Percentiles rank a stretch among this genome's conserved stretches.
phyloP scores from a whole-genome alignment of 768 basidiomycete species.

The Phanerochaete sordida region DNA sequence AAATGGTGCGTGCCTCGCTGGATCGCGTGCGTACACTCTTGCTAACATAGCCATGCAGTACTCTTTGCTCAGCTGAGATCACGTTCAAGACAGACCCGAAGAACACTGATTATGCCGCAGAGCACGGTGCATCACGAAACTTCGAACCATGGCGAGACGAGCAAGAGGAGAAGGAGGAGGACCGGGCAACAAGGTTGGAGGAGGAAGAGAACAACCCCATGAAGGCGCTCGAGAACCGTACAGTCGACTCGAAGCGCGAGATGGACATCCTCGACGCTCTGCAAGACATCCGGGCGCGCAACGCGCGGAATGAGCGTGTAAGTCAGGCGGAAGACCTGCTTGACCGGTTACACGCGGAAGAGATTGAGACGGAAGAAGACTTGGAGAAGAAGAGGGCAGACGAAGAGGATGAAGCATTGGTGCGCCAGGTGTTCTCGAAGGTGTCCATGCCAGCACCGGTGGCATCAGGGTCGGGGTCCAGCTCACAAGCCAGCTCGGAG shows the following conservation, averaged over 20 bases:
- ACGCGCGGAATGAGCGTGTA: constrained; percentile 84
- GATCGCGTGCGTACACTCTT: background rate
- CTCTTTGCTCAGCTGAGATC: constrained; percentile 94
- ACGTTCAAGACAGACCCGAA: constrained; percentile 99
- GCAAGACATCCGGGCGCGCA: constrained; percentile 85
- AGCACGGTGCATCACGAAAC: constrained; percentile 96
- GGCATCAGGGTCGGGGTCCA: background rate
- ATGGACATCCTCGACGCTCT: constrained; percentile 98
- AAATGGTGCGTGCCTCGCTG: constrained; percentile 54
- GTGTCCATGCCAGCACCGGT: constrained; percentile 40
- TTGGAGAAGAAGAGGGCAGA: constrained; percentile 65
- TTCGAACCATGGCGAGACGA: constrained; percentile 98
- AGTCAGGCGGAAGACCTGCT: constrained; percentile 72
- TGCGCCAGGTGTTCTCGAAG: constrained; percentile 85
- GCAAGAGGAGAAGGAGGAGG: constrained; percentile 72
- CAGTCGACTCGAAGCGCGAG: constrained; percentile 89
- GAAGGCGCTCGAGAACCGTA: constrained; percentile 93
- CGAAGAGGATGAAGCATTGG: constrained; percentile 89
- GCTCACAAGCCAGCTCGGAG: constrained; percentile 21
- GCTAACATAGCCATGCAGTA: constrained; percentile 45
- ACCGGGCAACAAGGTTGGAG: constrained; percentile 79
- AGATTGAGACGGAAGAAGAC: constrained; percentile 77
- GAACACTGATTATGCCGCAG: constrained; percentile 90
- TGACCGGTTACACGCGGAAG: constrained; percentile 59
- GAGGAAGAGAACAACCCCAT: constrained; percentile 97